These are phyloP conservation scores for Penicillium paneum DNA, from an alignment of 2,329 filamentous ascomycete species.

Conservation along the genomic window DNA sequence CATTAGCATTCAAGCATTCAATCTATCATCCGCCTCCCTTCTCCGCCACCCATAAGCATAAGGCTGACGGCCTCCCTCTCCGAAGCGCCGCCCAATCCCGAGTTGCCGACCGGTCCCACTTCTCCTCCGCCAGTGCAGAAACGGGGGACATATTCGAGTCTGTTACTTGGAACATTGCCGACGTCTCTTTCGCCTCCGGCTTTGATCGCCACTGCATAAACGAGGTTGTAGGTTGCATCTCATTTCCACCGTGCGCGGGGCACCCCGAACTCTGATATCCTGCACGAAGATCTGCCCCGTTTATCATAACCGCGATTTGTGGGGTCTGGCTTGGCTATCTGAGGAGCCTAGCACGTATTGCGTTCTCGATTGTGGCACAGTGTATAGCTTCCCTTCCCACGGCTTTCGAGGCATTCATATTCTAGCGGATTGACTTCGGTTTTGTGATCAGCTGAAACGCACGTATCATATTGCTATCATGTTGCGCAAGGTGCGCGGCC, in stretches of 20 bases:
- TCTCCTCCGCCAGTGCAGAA: constrained; percentile 19
- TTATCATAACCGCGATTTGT: constrained; percentile 1
- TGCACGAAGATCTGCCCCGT: constrained; percentile 3
- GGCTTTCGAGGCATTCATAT: not conserved
- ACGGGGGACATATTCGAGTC: constrained; percentile 9
- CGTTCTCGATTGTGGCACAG: constrained; percentile 24
- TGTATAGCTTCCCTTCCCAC: constrained; percentile 15
- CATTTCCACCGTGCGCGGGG: not conserved
- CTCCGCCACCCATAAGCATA: constrained; percentile 14
- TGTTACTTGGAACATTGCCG: constrained; percentile 6
- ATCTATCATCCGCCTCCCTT: not conserved
- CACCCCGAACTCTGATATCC: not conserved
- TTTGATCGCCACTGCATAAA: not conserved
- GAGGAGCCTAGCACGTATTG: not conserved
- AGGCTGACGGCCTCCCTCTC: constrained; percentile 19
- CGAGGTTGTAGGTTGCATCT: not conserved
- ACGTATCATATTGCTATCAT: not conserved
- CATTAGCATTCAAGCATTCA: not conserved
- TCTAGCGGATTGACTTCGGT: not conserved
- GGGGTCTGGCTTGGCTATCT: constrained; percentile 3
- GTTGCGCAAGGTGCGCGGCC: constrained; percentile 38
- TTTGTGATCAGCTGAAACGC: not conserved
- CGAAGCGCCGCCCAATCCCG: constrained; percentile 21
- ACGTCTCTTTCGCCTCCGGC: constrained; percentile 2
- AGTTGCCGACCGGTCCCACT: constrained; percentile 15